Evolutionary conservation across 1,139 yeast species (phyloP), one percentile per base, ranked within the genome.

Genomic region (Candida tetrigidarum): DNA sequence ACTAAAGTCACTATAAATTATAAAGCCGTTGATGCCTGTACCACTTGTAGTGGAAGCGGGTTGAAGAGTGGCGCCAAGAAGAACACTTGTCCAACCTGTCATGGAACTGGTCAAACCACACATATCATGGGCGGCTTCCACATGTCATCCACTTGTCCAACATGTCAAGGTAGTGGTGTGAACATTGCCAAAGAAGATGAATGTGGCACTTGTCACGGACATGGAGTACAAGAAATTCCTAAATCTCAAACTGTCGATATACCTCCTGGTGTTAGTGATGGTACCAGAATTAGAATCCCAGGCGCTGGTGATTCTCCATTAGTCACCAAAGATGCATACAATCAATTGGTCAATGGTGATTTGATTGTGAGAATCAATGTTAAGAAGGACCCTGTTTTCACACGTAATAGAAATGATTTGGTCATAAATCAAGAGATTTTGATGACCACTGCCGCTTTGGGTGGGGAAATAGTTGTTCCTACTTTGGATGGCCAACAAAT

Each of bases 371-470:
- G 96, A 54, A 80, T 93, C 39, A 81, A 83, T 54, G 96, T 93
- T 20, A 74, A 78, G 53, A 83, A 84, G 26, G 97, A 93, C 61
- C 77, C 84, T 26, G 66, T 74, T 28, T 93, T 92, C 66, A 71
- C 74, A 40, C 78, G 97, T 43, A 74, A 72, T 29, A 86, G 86
- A 36, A 74, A 78, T 48, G 82, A 86, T 57, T 76, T 93, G 50
- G 64, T 86, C 47, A 78, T 82, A 57, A 72, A 76, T 29, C 82
- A 84, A 42, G 81, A 81, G 38, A 83, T 93, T 44, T 86, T 95
- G 40, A 88, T 91, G 84, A 93, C 99, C 1, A 93, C 99, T 0
- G 99, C 99, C 2, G 93, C 97, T 0, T 74, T 93, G 41, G 99
- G 99, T 47, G 99, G 99, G 28, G 84, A 82, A 43, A 78, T 93